Percentiles rank a stretch among this genome's conserved stretches.
phyloP scores from a whole-genome alignment of 306 rosid genomes.

The Glycyrrhiza uralensis region DNA sequence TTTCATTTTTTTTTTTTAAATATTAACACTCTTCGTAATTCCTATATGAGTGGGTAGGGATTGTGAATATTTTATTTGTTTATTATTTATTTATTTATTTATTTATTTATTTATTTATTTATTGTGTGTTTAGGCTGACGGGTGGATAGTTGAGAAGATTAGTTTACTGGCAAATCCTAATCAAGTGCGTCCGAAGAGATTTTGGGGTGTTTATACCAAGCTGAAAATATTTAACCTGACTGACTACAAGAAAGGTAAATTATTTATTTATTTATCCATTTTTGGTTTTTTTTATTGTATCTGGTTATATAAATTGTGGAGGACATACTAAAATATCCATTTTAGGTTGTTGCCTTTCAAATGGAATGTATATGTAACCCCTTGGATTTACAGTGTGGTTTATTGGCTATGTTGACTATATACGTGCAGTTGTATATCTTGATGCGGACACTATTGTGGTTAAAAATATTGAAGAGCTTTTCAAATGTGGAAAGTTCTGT shows the following conservation, averaged over 20 bases:
- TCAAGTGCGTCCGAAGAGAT: slow-evolving; percentile 85
- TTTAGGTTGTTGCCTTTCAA: slow-evolving; percentile 2
- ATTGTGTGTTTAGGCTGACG: slow-evolving; percentile 72
- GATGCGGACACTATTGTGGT: slow-evolving; percentile 91
- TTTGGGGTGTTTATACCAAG: slow-evolving; percentile 99
- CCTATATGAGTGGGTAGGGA: not conserved
- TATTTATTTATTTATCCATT: too few relatives aligned
- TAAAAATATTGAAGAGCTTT: slow-evolving; percentile 71
- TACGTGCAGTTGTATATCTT: slow-evolving; percentile 72
- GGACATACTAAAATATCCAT: not conserved
- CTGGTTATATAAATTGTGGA: slow-evolving; percentile 7
- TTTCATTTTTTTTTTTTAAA: not conserved
- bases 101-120: not conserved
- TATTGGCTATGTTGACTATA: not conserved
- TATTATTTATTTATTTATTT: slow-evolving; percentile 23
- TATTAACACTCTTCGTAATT: not conserved
- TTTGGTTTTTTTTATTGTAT: not conserved
- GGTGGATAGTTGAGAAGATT: slow-evolving; percentile 94
- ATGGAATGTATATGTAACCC: not conserved
- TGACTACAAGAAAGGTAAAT: slow-evolving; percentile 72
- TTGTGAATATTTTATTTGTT: not conserved
- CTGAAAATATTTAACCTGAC: slow-evolving; percentile 95
- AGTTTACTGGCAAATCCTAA: slow-evolving; percentile 90
- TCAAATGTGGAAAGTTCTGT: slow-evolving; percentile 80
- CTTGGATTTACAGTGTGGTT: not conserved